A percentile compares a stretch with the other conserved stretches of the same genome.
phyloP scores from a whole-genome alignment of 2,329 filamentous ascomycete genomes.

The Sclerotiophoma versabilis region DNA sequence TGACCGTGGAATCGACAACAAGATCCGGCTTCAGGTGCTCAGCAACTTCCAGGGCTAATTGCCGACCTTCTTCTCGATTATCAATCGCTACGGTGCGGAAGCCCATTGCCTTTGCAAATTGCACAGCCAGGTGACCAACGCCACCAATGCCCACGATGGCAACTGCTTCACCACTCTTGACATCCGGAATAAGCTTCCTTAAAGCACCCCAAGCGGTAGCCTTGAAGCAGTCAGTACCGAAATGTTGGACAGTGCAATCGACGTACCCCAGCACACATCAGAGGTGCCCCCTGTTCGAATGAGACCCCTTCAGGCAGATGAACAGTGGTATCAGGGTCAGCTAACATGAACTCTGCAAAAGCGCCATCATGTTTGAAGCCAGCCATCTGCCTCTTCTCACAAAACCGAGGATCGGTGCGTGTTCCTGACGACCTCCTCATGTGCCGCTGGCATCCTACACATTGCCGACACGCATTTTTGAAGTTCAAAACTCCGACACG shows the following conservation, averaged over 20 bases:
- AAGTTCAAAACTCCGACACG: conserved; percentile 40
- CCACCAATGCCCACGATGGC: conserved; percentile 85
- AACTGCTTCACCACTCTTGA: conserved; percentile 72
- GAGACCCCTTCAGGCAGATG: conserved; percentile 30
- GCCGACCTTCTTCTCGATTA: conserved; percentile 32
- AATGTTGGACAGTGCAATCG: too few species aligned
- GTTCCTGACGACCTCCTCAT: conserved; percentile 14
- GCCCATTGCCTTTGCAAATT: conserved; percentile 63
- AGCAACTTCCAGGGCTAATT: conserved; percentile 26
- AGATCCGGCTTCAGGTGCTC: conserved; percentile 29
- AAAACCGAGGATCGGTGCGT: conserved; percentile 38
- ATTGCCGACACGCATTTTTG: conserved; percentile 34
- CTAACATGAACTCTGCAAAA: conserved; percentile 44
- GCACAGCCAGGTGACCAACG: conserved; percentile 77
- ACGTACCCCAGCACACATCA: conserved; percentile 47
- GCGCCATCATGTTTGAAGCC: conserved; percentile 43
- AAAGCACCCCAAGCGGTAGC: conserved; percentile 39
- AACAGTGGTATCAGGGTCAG: conserved; percentile 39
- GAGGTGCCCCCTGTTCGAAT: conserved; percentile 40
- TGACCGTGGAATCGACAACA: conserved; percentile 23
- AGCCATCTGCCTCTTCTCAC: conserved; percentile 35
- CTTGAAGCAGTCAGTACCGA: conserved; percentile 9
- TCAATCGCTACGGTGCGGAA: conserved; percentile 33
- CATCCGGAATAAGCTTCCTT: conserved; percentile 27
- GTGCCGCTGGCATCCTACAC: conserved; percentile 29